Conservation (phyloP, 2,329 filamentous ascomycete species). For the Fusarium foetens region DNA sequence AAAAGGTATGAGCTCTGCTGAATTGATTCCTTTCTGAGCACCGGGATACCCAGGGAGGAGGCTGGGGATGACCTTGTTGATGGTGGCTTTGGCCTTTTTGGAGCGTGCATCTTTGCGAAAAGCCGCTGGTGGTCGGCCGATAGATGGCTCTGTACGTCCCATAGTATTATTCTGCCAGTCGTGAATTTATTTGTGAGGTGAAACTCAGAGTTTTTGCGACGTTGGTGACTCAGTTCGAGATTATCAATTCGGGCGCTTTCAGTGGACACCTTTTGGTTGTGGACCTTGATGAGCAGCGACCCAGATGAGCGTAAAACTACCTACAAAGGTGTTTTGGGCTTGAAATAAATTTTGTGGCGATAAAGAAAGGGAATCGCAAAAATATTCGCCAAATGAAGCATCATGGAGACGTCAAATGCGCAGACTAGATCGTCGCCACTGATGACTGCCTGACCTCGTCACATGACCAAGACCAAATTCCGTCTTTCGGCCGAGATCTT, state of each 20-base stretch:
- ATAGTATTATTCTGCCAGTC: background rate
- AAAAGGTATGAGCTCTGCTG: constrained; percentile 55
- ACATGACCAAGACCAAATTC: constrained; percentile 3
- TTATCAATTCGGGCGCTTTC: background rate
- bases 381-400: background rate
- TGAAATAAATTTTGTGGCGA: rapidly evolving
- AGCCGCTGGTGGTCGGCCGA: constrained; percentile 36
- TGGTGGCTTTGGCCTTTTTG: constrained; percentile 65
- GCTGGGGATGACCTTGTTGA: constrained; percentile 69
- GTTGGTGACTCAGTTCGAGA: background rate
- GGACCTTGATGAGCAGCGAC: constrained; percentile 14
- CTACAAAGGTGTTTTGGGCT: constrained; percentile 6
- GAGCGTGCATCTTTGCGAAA: constrained; percentile 55
- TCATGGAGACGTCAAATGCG: background rate
- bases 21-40: constrained; percentile 64
- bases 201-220: background rate
- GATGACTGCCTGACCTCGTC: background rate
- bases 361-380: rapidly evolving
- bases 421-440: background rate
- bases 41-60: constrained; percentile 63
- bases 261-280: background rate
- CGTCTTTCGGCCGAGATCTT: background rate
- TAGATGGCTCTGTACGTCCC: constrained; percentile 42
- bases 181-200: no score
- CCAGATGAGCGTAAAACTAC: background rate